These are phyloP conservation scores for Hansenula sp. DNA, from an alignment of 1,139 yeast species.

Conservation along the genomic window DNA sequence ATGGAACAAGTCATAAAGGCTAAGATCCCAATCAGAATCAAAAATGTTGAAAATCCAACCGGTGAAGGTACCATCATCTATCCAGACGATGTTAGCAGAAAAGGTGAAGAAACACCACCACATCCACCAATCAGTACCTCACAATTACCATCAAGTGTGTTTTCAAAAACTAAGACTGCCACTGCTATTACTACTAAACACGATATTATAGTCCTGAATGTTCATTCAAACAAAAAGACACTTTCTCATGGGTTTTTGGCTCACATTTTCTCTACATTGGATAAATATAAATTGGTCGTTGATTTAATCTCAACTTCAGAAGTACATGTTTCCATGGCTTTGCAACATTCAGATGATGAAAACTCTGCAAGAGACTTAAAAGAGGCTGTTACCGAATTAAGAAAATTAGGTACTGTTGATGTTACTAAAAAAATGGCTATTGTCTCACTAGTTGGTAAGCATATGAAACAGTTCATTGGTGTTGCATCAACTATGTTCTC, in stretches of 20 bases:
- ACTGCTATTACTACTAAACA: constrained; percentile 96
- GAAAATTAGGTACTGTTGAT: constrained; percentile 83
- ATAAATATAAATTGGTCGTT: constrained; percentile 80
- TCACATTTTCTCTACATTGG: constrained; percentile 80
- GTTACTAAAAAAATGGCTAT: constrained; percentile 85
- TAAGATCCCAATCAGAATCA: constrained; percentile 91
- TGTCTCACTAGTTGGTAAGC: constrained; percentile 91
- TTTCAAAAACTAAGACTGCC: constrained; percentile 65
- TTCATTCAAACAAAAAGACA: constrained; percentile 91
- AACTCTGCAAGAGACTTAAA: constrained; percentile 45
- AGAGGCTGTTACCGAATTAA: constrained; percentile 72
- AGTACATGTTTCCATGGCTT: constrained; percentile 97
- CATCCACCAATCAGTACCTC: constrained; percentile 82
- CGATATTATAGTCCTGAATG: constrained; percentile 85
- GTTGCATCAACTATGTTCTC: constrained; percentile 97
- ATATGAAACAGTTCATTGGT: constrained; percentile 95
- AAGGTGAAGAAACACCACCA: constrained; percentile 89
- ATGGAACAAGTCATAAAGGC: constrained; percentile 99
- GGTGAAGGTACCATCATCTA: constrained; percentile 92
- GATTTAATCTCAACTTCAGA: constrained; percentile 96
- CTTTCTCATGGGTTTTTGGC: constrained; percentile 95
- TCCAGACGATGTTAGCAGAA: constrained; percentile 81
- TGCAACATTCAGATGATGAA: constrained; percentile 74
- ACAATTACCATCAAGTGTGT: constrained; percentile 46
- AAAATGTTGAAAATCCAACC: constrained; percentile 87